These are phyloP conservation scores for Pouteria glomerata DNA, from an alignment of 148 eudicot species.

Conservation along the genomic window DNA sequence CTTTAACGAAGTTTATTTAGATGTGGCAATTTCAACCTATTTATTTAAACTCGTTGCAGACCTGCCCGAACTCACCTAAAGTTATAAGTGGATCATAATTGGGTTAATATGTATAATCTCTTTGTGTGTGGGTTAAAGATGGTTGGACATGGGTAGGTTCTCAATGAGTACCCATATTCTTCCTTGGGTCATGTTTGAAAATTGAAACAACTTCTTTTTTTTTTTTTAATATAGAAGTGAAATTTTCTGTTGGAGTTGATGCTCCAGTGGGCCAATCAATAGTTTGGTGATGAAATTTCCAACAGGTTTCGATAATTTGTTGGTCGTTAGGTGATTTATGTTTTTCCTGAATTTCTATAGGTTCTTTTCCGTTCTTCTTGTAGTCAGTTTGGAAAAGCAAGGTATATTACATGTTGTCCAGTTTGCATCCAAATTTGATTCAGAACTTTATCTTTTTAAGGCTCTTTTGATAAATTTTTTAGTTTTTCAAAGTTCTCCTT, in stretches of 20 bases:
- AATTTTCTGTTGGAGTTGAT: background rate
- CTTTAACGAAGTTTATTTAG: no score
- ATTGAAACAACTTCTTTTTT: no score
- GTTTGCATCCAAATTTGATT: background rate
- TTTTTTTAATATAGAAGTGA: background rate
- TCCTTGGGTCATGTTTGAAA: no score
- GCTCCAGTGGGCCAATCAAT: background rate
- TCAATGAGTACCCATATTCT: no score
- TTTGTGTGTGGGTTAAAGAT: no score
- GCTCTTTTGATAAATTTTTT: background rate
- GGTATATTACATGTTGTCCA: background rate
- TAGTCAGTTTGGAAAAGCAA: background rate
- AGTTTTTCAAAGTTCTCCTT: background rate
- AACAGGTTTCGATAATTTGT: background rate
- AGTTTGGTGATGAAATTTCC: background rate
- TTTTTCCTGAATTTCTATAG: background rate
- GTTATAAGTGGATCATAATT: no score
- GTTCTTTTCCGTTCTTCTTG: background rate
- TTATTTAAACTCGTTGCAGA: no score
- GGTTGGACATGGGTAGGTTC: no score
- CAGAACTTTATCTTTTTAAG: background rate
- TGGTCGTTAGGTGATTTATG: background rate
- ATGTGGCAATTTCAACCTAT: no score
- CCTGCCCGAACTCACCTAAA: no score
- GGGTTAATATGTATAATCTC: no score